phyloP scores from a whole-genome alignment of 768 basidiomycete genomes.

The Phaffia tasmanica region DNA sequence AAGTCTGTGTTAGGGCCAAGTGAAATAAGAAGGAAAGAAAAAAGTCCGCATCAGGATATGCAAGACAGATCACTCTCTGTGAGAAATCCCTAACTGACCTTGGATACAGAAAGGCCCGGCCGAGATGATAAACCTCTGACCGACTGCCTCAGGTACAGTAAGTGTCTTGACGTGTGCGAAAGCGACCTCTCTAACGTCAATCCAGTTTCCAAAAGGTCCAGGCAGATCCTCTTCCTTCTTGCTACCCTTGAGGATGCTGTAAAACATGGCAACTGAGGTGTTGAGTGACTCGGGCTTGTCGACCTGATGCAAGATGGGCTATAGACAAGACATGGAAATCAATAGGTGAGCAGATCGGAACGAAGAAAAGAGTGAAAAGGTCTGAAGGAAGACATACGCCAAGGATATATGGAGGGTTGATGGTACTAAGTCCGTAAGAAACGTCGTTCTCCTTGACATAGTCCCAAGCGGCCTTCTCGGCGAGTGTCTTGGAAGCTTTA shows the following conservation, averaged over 20 bases:
- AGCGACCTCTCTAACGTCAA: conserved; percentile 44
- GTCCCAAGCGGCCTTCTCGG: conserved; percentile 53
- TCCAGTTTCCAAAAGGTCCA: conserved; percentile 28
- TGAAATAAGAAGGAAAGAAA: not conserved
- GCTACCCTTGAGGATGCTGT: conserved; percentile 26
- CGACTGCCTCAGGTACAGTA: conserved; percentile 46
- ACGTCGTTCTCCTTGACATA: conserved; percentile 31
- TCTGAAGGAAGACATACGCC: not conserved
- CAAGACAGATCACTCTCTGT: not conserved
- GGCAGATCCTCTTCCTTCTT: conserved; percentile 27
- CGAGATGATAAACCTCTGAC: conserved; percentile 50
- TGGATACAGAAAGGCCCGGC: conserved; percentile 35
- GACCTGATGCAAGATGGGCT: conserved; percentile 41
- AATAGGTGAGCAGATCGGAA: not conserved
- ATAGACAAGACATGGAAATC: conserved; percentile 23
- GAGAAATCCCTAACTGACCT: conserved; percentile 10
- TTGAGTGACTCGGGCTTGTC: conserved; percentile 39
- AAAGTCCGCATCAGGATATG: not conserved
- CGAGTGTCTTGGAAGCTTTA: conserved; percentile 52
- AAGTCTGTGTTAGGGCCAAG: not conserved
- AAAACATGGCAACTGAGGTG: conserved; percentile 35
- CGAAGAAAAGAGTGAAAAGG: not conserved
- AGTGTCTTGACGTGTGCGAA: conserved; percentile 49
- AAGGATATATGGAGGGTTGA: conserved; percentile 49
- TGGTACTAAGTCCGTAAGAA: conserved; percentile 46